Base-by-base conservation (phyloP, 768 basidiomycete genomes). In the Pilatotrama ljubarskyi region DNA sequence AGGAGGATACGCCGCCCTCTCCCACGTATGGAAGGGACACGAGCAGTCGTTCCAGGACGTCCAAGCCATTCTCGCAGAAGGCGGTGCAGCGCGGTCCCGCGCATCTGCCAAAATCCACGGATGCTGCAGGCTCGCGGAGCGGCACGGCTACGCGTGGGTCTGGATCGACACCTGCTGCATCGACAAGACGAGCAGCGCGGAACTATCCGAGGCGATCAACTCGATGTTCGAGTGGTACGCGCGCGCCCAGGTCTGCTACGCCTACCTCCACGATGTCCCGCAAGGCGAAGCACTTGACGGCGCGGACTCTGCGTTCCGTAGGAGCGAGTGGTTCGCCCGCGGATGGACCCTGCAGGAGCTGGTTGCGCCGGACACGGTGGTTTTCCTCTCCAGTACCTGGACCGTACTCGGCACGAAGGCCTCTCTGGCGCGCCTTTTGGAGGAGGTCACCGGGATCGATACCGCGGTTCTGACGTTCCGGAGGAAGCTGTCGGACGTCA, bases 101-200 rank as follows among this genome's bases (percentile, higher is more conserved):
- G 29, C 50, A 1, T 61, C 59, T 2, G 2, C 25, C 20, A 62
- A 61, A 44, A 41, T 62, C 20, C n/a, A 51, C 11, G 46, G 52
- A 18, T 57, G 61, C 55, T 62, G 61, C 50, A 20, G 15, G n/a
- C 61, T 62, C 29, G 61, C 61, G 1, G 51, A 56, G 51, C 29
- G 43, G 20, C 61, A 62, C 42, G 61, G 61, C 7, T 62, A 57
- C 52, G 51, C 50, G 15, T 63, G 56, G 61, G 46, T 58, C 11
- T 63, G 60, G 60, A 61, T 56, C 35, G 54, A 61, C 50, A 56
- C 60, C 43, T 55, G 54, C 54, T 61, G 60, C 55, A 61, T 61
- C 49, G 51, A 61, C 49, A 44, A 40, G 3, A 48, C 58, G 10
- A 60, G 58, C 52, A 60, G 58, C 52, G 44, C 58, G 2, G 58